A percentile compares a stretch with the other conserved stretches of the same genome.
These are phyloP conservation scores for Mytilinidion resinicola DNA, from an alignment of 495 filamentous ascomycete species.

Conservation along the genomic window DNA sequence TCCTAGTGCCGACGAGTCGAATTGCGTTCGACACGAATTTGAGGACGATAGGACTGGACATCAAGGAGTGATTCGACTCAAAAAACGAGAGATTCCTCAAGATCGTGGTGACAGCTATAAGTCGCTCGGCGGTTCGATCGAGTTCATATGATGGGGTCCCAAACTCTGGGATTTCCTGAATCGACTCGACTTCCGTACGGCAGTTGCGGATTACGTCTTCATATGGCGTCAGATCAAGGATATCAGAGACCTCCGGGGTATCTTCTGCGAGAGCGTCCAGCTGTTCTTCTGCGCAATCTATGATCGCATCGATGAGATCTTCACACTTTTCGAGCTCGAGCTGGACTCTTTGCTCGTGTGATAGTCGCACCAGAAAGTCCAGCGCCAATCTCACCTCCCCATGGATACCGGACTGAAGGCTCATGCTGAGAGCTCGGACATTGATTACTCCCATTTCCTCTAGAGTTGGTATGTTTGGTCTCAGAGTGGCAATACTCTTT, in stretches of 20 bases:
- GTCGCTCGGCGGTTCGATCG: constrained; percentile 75
- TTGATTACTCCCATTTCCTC: constrained; percentile 81
- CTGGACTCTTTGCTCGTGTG: constrained; percentile 53
- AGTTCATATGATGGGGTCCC: constrained; percentile 76
- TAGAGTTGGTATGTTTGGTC: constrained; percentile 67
- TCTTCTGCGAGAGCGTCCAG: constrained; percentile 71
- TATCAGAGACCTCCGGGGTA: constrained; percentile 75
- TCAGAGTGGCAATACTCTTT: constrained; percentile 36
- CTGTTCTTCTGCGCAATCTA: constrained; percentile 88
- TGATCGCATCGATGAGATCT: constrained; percentile 76
- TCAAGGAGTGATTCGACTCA: constrained; percentile 62
- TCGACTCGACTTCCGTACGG: constrained; percentile 58
- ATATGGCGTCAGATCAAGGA: constrained; percentile 71
- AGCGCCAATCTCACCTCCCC: constrained; percentile 81
- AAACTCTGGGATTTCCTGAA: constrained; percentile 65
- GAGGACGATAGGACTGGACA: constrained; percentile 69
- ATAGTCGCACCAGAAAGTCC: constrained; percentile 71
- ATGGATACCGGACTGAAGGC: constrained; percentile 85
- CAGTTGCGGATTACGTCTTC: constrained; percentile 79
- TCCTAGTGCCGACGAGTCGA: constrained; percentile 81
- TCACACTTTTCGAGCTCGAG: constrained; percentile 71
- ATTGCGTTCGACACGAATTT: constrained; percentile 76
- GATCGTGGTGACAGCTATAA: constrained; percentile 88
- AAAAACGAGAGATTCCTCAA: constrained; percentile 86
- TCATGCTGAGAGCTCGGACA: constrained; percentile 83